These are phyloP conservation scores for Arachnomyces sp. DNA, from an alignment of 2,329 filamentous ascomycete species.

Conservation along the genomic window DNA sequence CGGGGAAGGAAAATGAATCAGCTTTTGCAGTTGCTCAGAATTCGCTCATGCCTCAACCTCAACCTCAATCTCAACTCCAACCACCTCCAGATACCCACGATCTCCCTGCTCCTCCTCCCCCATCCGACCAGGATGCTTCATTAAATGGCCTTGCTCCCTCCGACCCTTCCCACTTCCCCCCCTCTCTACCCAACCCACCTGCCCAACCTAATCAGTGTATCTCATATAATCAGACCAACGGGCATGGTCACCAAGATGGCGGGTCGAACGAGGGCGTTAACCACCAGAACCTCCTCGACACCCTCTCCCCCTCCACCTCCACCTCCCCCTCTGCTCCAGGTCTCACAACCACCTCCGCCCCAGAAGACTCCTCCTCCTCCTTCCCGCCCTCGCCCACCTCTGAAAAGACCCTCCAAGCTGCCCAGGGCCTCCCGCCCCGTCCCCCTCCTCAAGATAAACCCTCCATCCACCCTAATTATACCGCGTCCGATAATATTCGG, in stretches of 20 bases:
- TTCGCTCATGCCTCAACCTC: conserved; percentile 12
- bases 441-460: conserved; percentile 38
- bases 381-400: conserved; percentile 22
- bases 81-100: conserved; percentile 15
- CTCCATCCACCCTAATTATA: conserved; percentile 30
- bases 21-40: conserved; percentile 18
- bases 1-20: conserved; percentile 18
- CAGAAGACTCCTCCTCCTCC: conserved; percentile 10
- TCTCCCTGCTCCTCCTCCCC: conserved; percentile 18
- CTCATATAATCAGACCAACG: conserved; percentile 13
- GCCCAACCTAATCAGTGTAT: not conserved
- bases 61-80: conserved; percentile 12
- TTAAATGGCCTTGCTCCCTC: conserved; percentile 9
- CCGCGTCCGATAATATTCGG: conserved; percentile 29
- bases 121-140: conserved; percentile 21
- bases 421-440: conserved; percentile 36
- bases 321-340: conserved; percentile 21
- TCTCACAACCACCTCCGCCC: conserved; percentile 17
- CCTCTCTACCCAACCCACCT: not conserved
- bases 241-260: conserved; percentile 11
- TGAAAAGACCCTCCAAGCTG: conserved; percentile 25
- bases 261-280: conserved; percentile 32
- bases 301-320: conserved; percentile 32
- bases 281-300: conserved; percentile 42
- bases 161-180: conserved; percentile 18